These are phyloP conservation scores for Hymenoscyphus scutula DNA, from an alignment of 2,329 filamentous ascomycete species.

Conservation along the genomic window DNA sequence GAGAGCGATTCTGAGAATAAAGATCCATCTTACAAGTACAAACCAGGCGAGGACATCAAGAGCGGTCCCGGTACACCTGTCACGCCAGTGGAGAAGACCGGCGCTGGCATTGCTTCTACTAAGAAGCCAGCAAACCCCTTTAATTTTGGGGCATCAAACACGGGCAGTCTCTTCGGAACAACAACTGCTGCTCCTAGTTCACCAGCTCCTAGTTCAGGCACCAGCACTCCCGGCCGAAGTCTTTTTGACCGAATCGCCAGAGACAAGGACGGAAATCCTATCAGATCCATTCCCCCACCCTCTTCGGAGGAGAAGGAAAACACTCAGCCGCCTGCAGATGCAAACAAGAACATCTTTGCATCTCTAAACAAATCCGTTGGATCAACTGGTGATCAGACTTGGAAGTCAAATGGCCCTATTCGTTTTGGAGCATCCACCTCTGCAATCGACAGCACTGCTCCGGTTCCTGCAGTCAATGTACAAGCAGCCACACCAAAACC, in stretches of 20 bases:
- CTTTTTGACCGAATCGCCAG: constrained; percentile 56
- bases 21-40: constrained; percentile 30
- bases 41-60: constrained; percentile 19
- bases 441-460: constrained; percentile 13
- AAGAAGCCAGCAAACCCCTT: constrained; percentile 23
- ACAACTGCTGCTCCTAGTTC: constrained; percentile 36
- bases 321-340: constrained; percentile 28
- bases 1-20: constrained; percentile 39
- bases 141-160: background rate
- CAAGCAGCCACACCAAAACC: constrained; percentile 26
- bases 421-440: constrained; percentile 35
- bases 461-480: constrained; percentile 20
- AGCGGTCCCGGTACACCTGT: constrained; percentile 26
- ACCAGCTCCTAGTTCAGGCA: constrained; percentile 29
- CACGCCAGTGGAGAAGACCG: constrained; percentile 29
- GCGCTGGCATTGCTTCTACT: constrained; percentile 29
- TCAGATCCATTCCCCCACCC: constrained; percentile 35
- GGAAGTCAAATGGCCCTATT: constrained; percentile 51
- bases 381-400: constrained; percentile 44
- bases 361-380: constrained; percentile 19
- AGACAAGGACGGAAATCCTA: constrained; percentile 48
- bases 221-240: constrained; percentile 47
- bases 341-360: constrained; percentile 22
- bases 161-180: constrained; percentile 2
- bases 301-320: constrained; percentile 37